Percentiles rank a stretch among this genome's conserved stretches.
Conservation (phyloP, 2,329 filamentous ascomycete species). For the Camillea tinctor region DNA sequence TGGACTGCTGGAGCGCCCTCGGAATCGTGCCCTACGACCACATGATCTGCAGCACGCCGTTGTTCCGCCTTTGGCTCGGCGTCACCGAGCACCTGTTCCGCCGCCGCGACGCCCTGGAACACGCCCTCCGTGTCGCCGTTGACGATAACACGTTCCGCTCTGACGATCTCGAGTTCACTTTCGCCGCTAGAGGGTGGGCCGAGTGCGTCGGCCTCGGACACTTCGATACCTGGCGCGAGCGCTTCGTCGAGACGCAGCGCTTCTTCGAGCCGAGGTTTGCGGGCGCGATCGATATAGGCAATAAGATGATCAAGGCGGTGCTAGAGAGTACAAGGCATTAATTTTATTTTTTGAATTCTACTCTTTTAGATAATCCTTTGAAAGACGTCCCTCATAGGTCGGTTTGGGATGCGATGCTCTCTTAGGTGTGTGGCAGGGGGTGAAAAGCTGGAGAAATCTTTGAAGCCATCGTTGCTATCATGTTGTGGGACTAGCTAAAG, state of each 20-base stretch:
- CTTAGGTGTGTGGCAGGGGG: no score
- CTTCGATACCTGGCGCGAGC: constrained; percentile 88
- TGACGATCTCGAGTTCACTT: constrained; percentile 96
- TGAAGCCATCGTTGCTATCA: no score
- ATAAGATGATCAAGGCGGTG: constrained; percentile 97
- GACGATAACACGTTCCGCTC: constrained; percentile 90
- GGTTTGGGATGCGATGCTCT: no score
- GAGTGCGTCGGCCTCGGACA: constrained; percentile 89
- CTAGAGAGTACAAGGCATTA: constrained; percentile 68
- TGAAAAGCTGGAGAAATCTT: no score
- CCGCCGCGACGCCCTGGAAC: constrained; percentile 75
- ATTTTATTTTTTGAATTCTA: background rate
- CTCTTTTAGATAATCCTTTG: no score
- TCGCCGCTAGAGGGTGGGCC: constrained; percentile 93
- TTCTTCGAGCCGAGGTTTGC: constrained; percentile 91
- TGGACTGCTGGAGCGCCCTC: constrained; percentile 95
- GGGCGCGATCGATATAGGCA: constrained; percentile 83
- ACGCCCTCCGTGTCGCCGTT: constrained; percentile 81
- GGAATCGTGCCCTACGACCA: constrained; percentile 96
- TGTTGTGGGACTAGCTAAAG: no score
- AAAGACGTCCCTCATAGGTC: no score
- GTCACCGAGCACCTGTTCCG: constrained; percentile 97
- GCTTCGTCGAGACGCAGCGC: constrained; percentile 84
- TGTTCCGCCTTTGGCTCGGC: constrained; percentile 94
- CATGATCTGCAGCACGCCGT: constrained; percentile 98